phyloP scores from a whole-genome alignment of 192 early-diverging fungal genomes.

The Chytriomyces sp. region DNA sequence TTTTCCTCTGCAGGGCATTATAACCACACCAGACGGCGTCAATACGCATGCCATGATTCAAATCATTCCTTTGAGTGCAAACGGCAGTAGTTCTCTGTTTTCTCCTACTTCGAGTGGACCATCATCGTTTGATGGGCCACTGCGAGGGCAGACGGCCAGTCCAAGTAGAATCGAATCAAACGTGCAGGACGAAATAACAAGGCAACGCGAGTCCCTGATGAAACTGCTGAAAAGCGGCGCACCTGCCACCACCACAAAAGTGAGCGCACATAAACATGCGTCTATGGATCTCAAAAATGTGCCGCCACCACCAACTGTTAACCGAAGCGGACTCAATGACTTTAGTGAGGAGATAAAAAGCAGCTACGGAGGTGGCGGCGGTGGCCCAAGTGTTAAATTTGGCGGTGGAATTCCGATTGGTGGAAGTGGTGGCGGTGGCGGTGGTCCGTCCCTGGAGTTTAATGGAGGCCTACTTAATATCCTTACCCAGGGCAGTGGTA shows the following conservation, averaged over 20 bases:
- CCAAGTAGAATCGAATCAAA: too few species aligned
- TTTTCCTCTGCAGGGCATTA: conserved; percentile 29
- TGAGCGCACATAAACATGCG: background rate
- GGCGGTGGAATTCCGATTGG: too few species aligned
- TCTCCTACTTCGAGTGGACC: background rate
- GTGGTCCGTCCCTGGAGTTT: too few species aligned
- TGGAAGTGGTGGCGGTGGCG: too few species aligned
- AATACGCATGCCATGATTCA: conserved; percentile 35
- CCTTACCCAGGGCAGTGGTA: too few species aligned
- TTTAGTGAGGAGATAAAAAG: conserved; percentile 27
- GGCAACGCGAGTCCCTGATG: conserved; percentile 19
- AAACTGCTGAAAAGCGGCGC: conserved; percentile 4
- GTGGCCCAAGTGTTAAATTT: conserved; percentile 19
- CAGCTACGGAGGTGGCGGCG: conserved; percentile 24
- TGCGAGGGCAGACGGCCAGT: too few species aligned
- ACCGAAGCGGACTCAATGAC: background rate
- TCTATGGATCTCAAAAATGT: conserved; percentile 13
- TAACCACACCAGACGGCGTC: conserved; percentile 22
- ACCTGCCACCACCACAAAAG: background rate
- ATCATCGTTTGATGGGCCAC: background rate
- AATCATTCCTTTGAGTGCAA: conserved; percentile 17
- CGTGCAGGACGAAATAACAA: too few species aligned
- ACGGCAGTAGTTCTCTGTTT: background rate
- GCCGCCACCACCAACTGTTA: conserved; percentile 17
- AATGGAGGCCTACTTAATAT: too few species aligned